phyloP scores from a whole-genome alignment of 208 protist genomes.

The Leishmania guyanensis region DNA sequence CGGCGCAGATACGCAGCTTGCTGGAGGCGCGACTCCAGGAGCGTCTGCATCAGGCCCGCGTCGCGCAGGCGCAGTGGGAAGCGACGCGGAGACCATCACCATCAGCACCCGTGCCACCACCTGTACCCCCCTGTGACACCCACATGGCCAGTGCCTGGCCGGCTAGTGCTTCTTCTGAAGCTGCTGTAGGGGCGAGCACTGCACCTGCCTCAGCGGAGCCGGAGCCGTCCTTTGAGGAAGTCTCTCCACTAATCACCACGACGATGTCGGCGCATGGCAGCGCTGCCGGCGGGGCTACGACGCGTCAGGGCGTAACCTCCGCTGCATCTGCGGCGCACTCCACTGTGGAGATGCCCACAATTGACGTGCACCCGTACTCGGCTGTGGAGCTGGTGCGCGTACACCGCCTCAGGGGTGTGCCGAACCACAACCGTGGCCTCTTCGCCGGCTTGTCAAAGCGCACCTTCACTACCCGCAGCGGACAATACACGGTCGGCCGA shows the following conservation, averaged over 20 bases:
- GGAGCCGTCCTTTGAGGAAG: neutral
- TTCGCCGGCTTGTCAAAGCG: slow-evolving; percentile 39
- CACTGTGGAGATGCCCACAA: neutral
- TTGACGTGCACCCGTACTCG: slow-evolving; percentile 19
- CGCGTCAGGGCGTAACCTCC: neutral
- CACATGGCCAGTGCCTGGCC: neutral
- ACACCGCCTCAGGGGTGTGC: slow-evolving; percentile 46
- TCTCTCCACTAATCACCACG: neutral
- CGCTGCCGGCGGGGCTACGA: neutral
- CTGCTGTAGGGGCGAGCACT: no score
- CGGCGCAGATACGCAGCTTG: slow-evolving; percentile 24
- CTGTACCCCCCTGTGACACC: neutral
- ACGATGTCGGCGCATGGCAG: neutral
- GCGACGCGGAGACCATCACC: neutral
- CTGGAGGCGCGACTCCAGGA: slow-evolving; percentile 25
- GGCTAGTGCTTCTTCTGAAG: neutral
- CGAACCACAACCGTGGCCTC: slow-evolving; percentile 70
- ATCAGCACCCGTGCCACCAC: neutral
- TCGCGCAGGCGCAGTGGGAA: slow-evolving; percentile 5
- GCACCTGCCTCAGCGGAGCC: no score
- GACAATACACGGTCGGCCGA: slow-evolving; percentile 39
- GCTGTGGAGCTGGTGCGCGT: slow-evolving; percentile 49
- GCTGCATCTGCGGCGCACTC: neutral
- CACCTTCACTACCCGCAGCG: slow-evolving; percentile 46
- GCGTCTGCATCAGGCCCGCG: slow-evolving; percentile 17